Evolutionary conservation across 768 basidiomycete species (phyloP).

Genomic region (Macrolepiota albuminosa): DNA sequence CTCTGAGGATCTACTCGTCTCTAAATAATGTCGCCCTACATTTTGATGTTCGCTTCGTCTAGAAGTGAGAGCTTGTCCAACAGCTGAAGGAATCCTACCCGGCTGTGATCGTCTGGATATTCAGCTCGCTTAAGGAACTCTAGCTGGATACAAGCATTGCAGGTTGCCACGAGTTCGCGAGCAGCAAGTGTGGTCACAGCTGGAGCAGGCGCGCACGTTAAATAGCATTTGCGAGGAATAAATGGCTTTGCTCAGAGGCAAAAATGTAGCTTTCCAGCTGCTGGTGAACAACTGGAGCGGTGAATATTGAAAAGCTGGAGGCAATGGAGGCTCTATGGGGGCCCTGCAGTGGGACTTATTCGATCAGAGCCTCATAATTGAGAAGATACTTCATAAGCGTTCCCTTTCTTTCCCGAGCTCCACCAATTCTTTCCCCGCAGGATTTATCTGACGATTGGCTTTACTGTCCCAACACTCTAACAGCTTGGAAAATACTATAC

Average conservation of each 20-base stretch:
- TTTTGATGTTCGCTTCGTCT: no score
- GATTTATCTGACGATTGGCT: not conserved
- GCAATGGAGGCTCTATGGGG: not conserved
- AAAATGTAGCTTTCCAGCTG: not conserved
- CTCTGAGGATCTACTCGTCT: not conserved
- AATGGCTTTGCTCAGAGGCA: not conserved
- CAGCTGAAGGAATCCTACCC: no score
- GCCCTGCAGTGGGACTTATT: not conserved
- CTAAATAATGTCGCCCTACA: no score
- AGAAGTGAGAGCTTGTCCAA: no score
- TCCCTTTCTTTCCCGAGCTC: not conserved
- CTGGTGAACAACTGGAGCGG: not conserved
- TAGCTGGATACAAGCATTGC: no score
- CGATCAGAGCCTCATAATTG: not conserved
- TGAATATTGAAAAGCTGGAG: not conserved
- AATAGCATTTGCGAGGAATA: not conserved
- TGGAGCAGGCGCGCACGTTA: not conserved
- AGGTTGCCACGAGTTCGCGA: not conserved
- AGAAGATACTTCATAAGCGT: not conserved
- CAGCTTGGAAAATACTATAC: no score
- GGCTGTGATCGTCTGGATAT: no score
- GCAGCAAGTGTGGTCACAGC: not conserved
- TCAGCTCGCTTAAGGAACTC: no score
- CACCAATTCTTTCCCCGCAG: not conserved
- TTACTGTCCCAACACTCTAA: not conserved